Evolutionary conservation across 495 filamentous ascomycete species (phyloP).

Genomic region (Penicillium bialowiezense): DNA sequence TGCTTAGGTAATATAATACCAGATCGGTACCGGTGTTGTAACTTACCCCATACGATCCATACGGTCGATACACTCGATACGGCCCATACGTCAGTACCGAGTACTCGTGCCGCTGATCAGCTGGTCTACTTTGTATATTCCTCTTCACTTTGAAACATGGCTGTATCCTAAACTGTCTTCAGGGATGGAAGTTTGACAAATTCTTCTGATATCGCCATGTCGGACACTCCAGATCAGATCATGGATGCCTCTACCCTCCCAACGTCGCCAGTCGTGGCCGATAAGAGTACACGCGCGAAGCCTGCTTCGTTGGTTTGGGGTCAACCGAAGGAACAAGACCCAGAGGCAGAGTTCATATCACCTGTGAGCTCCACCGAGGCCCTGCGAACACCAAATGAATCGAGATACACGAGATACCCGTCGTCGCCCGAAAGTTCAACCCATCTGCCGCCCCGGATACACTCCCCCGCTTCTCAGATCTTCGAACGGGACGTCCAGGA

Average conservation of each 20-base stretch:
- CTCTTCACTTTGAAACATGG: not conserved
- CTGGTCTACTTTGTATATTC: constrained; percentile 6
- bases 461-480: constrained; percentile 75
- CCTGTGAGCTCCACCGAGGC: constrained; percentile 40
- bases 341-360: constrained; percentile 21
- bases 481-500: constrained; percentile 95
- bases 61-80: too few species aligned
- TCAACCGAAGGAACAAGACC: constrained; percentile 11
- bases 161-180: not conserved
- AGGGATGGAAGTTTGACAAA: constrained; percentile 1
- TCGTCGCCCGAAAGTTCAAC: constrained; percentile 49
- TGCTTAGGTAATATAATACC: not conserved
- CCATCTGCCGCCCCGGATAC: constrained; percentile 56
- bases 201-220: not conserved
- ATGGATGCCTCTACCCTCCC: not conserved
- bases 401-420: constrained; percentile 20
- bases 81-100: not conserved
- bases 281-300: constrained; percentile 15
- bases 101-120: constrained; percentile 3
- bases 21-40: too few species aligned
- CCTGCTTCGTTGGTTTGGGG: constrained; percentile 19
- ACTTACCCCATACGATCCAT: too few species aligned
- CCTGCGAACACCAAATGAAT: constrained; percentile 17
- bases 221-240: constrained; percentile 9
- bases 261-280: constrained; percentile 1